These are phyloP conservation scores for Erythrophleum fordii DNA, from an alignment of 306 rosid genomes.

Conservation along the genomic window DNA sequence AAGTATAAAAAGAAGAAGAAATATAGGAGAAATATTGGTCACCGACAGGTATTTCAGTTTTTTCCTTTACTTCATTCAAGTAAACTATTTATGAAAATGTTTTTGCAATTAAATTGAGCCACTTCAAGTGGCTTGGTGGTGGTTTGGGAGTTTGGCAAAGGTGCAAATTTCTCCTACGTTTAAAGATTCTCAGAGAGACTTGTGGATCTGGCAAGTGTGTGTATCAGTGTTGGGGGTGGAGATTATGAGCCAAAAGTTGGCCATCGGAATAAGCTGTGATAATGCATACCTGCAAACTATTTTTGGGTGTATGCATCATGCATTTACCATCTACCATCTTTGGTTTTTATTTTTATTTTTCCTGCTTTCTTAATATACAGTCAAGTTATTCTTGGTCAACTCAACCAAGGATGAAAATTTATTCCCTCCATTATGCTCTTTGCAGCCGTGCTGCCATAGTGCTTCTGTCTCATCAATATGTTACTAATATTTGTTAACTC, in stretches of 20 bases:
- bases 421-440: background rate
- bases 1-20: conserved; percentile 92
- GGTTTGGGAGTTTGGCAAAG: background rate
- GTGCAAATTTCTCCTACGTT: background rate
- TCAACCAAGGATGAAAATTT: conserved; percentile 1
- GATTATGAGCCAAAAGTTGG: background rate
- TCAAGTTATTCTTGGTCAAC: conserved; percentile 3
- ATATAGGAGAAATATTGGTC: conserved; percentile 86
- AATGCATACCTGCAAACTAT: conserved; percentile 6
- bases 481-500: conserved; percentile 11
- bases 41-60: conserved; percentile 72
- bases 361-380: background rate
- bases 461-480: conserved; percentile 4
- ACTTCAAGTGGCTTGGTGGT: conserved; percentile 11
- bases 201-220: conserved; percentile 11
- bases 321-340: background rate
- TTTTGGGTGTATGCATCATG: conserved; percentile 14
- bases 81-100: background rate
- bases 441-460: background rate
- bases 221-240: conserved; percentile 15
- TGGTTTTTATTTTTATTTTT: background rate
- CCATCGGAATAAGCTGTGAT: conserved; percentile 10
- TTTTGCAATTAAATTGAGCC: background rate
- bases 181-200: conserved; percentile 4
- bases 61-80: conserved; percentile 21